These are phyloP conservation scores for Pestalotiopsis sp. DNA, from an alignment of 2,329 filamentous ascomycete species.

Conservation along the genomic window DNA sequence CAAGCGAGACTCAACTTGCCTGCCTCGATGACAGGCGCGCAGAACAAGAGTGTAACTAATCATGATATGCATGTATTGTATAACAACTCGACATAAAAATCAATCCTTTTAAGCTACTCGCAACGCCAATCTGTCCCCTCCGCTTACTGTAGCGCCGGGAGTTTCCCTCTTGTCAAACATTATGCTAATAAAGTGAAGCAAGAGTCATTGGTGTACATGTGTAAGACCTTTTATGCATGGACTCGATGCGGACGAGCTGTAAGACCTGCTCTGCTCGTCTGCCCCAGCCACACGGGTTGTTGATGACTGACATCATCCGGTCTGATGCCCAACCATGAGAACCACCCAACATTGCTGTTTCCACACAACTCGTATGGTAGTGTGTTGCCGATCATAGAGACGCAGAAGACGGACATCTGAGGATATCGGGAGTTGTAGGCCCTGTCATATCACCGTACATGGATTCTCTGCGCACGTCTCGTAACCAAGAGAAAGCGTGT, in stretches of 20 bases:
- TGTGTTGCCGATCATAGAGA: too few relatives aligned
- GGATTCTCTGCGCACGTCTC: too few relatives aligned
- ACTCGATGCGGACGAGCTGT: neutral
- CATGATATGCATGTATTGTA: too few relatives aligned
- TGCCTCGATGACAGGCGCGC: too few relatives aligned
- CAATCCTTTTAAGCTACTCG: neutral
- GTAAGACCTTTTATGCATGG: neutral
- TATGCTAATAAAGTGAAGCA: neutral
- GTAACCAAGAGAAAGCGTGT: too few relatives aligned
- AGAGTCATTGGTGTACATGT: neutral
- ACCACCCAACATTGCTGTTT: too few relatives aligned
- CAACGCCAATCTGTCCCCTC: neutral
- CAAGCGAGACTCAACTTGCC: too few relatives aligned
- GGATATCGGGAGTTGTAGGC: too few relatives aligned
- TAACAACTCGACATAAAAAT: neutral
- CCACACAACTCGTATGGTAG: too few relatives aligned
- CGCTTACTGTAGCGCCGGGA: neutral
- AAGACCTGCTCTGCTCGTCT: neutral
- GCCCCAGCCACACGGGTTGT: neutral
- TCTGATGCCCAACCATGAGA: neutral
- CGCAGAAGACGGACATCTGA: too few relatives aligned
- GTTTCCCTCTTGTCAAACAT: neutral
- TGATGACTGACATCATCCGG: neutral
- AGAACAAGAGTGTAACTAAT: too few relatives aligned
- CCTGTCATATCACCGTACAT: too few relatives aligned